Evolutionary conservation across 2,329 filamentous ascomycete species (phyloP).

Genomic region (Macrophomina pseudophaseolina): DNA sequence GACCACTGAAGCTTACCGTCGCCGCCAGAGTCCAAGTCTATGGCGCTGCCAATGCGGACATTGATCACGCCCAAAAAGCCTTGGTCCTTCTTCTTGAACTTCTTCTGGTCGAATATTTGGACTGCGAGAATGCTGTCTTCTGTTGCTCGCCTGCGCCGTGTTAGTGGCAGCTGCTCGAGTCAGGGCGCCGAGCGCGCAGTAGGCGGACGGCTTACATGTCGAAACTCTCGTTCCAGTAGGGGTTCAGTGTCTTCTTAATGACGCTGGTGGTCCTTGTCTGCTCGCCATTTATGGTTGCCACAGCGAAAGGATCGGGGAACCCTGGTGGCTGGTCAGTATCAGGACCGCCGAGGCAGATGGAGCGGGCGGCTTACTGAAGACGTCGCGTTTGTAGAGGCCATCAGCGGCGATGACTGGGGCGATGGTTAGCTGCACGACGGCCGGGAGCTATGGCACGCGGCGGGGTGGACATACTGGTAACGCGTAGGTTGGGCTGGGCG

Average conservation of each 20-base stretch:
- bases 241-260: conserved; percentile 96
- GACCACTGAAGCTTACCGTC: conserved; percentile 70
- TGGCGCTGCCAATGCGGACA: conserved; percentile 90
- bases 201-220: conserved; percentile 74
- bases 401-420: conserved; percentile 92
- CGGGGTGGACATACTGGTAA: conserved; percentile 74
- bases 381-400: conserved; percentile 98
- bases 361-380: conserved; percentile 77
- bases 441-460: conserved; percentile 22
- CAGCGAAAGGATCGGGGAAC: conserved; percentile 96
- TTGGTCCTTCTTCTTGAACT: conserved; percentile 99
- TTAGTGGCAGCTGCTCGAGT: conserved; percentile 33
- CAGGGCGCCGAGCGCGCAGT: conserved; percentile 27
- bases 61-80: conserved; percentile 98
- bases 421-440: conserved; percentile 34
- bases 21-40: conserved; percentile 85
- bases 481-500: conserved; percentile 78
- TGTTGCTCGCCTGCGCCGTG: conserved; percentile 73
- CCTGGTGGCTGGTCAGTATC: conserved; percentile 61
- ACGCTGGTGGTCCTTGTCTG: conserved; percentile 98
- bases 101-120: conserved; percentile 99
- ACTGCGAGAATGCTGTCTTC: conserved; percentile 97
- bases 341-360: conserved; percentile 22
- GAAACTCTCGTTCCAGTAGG: conserved; percentile 99
- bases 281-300: conserved; percentile 95